Base-by-base conservation (phyloP, 768 basidiomycete species). In the Mycena albidolilacea region DNA sequence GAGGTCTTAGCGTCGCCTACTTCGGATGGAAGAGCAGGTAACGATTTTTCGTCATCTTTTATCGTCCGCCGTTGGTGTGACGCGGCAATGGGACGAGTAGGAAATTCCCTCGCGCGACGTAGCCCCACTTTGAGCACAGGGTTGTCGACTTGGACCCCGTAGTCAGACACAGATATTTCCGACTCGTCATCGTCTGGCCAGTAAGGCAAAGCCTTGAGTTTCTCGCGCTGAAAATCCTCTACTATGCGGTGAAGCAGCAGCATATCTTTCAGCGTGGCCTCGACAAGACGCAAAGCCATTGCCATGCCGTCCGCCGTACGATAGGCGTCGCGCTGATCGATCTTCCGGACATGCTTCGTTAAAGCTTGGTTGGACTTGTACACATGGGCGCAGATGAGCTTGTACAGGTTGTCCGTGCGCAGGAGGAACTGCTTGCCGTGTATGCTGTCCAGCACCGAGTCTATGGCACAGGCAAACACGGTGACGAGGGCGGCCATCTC, bases 151-250 rank as follows among this genome's bases (percentile, higher is more conserved):
- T 72, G 71, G 54, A 69, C 75, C 19, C 75, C 70, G 37, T 64
- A 60, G 21, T 66, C 38, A 2, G 69, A 52, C n/a, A n/a, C 48
- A 30, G 30, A 30, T 8, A 65, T 35, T 4, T 66, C 64, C 48
- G 58, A 58, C 35, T 70, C 41, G 0, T 68, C 69, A 0, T 23
- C 58, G 1, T 37, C 60, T 0, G 72, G 54, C 19, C 57, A 41
- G 21, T 43, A n/a, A 10, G 43, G 46, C 4, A 66, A 35, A 11
- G 65, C 58, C 39, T 66, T 39, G 15, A 52, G 15, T 35, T 44
- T 69, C 77, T 21, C 81, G 78, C 61, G 79, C 78, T 48, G 67
- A 72, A 39, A 83, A 78, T 41, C 52, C 44, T 67, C 71, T 35
- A 52, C 59, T 5, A 37, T 54, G 12, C 54, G 61, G 5, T 60